Conservation (phyloP, 1,284 basidiomycete genomes). For the Malassezia cuniculi region DNA sequence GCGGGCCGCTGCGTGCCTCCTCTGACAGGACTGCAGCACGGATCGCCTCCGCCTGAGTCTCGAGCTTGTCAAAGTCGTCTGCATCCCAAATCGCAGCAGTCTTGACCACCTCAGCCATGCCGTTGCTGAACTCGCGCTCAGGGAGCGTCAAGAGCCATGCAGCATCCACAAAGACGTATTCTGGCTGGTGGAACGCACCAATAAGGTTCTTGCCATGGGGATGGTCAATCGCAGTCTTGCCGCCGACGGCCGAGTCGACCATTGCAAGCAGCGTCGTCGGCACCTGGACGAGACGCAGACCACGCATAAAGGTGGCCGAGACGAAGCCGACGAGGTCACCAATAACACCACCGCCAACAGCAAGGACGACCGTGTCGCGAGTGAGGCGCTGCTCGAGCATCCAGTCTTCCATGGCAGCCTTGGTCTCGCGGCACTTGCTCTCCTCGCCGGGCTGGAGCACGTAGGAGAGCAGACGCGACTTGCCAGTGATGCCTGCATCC, state of each 20-base stretch:
- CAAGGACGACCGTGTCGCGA: conserved; percentile 80
- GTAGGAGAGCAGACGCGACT: conserved; percentile 62
- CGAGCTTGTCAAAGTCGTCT: conserved; percentile 42
- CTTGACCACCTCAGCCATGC: conserved; percentile 93
- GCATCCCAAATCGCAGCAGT: conserved; percentile 45
- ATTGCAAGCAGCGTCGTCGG: conserved; percentile 92
- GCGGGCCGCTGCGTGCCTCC: conserved; percentile 18
- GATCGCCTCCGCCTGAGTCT: conserved; percentile 34
- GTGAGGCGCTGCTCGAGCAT: conserved; percentile 77
- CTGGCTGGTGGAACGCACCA: conserved; percentile 95
- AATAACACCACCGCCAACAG: conserved; percentile 89
- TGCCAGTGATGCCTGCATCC: conserved; percentile 27
- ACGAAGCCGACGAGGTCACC: conserved; percentile 90
- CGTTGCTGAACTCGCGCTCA: conserved; percentile 83
- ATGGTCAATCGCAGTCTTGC: conserved; percentile 96
- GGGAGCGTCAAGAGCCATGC: conserved; percentile 90
- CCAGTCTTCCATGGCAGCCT: conserved; percentile 88
- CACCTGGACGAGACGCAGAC: conserved; percentile 84
- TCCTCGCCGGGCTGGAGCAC: conserved; percentile 80
- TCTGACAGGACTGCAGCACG: conserved; percentile 36
- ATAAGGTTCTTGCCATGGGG: conserved; percentile 94
- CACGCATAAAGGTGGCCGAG: conserved; percentile 67
- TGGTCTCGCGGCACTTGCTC: conserved; percentile 78
- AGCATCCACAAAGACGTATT: conserved; percentile 93
- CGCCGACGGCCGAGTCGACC: conserved; percentile 95